Conservation (phyloP, 1,139 yeast genomes). For the Zygotorulaspora mrakii region DNA sequence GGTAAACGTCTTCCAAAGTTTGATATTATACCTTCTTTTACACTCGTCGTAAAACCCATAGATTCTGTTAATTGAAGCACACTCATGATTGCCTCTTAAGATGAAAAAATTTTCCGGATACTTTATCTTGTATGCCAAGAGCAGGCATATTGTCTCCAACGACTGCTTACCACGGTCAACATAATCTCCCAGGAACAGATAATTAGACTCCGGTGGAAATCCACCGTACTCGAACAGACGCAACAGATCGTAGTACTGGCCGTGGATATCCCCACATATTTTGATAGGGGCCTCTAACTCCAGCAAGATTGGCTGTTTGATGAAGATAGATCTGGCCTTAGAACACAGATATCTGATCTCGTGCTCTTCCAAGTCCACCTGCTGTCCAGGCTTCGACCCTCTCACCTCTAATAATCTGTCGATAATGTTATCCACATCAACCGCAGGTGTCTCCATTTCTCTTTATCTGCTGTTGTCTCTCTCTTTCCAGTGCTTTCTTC, state of each 20-base stretch:
- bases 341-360: constrained; percentile 95
- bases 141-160: constrained; percentile 85
- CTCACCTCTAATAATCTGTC: constrained; percentile 95
- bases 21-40: constrained; percentile 93
- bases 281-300: constrained; percentile 97
- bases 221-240: constrained; percentile 97
- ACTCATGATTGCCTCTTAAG: constrained; percentile 94
- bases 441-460: constrained; percentile 59
- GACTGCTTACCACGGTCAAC: constrained; percentile 99
- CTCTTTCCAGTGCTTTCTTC: neutral
- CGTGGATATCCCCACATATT: constrained; percentile 93
- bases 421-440: constrained; percentile 94
- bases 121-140: constrained; percentile 92
- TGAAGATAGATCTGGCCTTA: constrained; percentile 95
- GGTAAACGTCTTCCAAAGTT: constrained; percentile 96
- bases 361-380: constrained; percentile 86
- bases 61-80: constrained; percentile 94
- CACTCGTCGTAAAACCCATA: constrained; percentile 98
- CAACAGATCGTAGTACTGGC: constrained; percentile 92
- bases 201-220: constrained; percentile 98
- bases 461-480: constrained; percentile 6
- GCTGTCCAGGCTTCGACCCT: constrained; percentile 97
- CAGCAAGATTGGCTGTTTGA: constrained; percentile 91
- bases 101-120: constrained; percentile 96
- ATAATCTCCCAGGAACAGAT: constrained; percentile 90